These are phyloP conservation scores for Dioscorea dumetorum DNA, from an alignment of 106 monocot species.

Conservation along the genomic window DNA sequence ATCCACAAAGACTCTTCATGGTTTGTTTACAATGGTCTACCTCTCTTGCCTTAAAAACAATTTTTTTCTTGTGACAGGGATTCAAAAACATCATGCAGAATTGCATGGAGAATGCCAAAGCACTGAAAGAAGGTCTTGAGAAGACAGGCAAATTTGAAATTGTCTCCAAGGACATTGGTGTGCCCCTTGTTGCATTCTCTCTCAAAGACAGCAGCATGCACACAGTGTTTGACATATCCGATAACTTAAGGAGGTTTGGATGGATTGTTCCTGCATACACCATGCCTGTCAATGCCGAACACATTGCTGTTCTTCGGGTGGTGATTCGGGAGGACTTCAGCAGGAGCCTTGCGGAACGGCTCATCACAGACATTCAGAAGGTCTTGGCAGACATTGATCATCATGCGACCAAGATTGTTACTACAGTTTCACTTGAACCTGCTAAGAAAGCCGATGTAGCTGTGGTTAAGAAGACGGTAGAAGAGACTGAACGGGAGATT, in stretches of 20 bases:
- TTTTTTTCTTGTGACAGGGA: conserved; percentile 29
- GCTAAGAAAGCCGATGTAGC: not conserved
- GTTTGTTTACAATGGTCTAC: no score
- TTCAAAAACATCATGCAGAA: conserved; percentile 84
- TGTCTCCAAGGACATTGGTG: conserved; percentile 72
- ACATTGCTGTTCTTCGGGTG: conserved; percentile 63
- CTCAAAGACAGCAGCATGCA: conserved; percentile 52
- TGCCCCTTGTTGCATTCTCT: conserved; percentile 71
- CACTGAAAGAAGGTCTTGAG: conserved; percentile 46
- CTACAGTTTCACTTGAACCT: not conserved
- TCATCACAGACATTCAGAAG: conserved; percentile 42
- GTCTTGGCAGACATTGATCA: conserved; percentile 49
- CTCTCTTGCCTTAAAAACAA: no score
- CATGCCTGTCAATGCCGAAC: conserved; percentile 69
- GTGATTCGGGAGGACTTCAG: conserved; percentile 91
- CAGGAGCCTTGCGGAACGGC: conserved; percentile 64
- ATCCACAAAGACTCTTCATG: no score
- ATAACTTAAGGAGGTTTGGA: conserved; percentile 56
- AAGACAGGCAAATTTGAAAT: conserved; percentile 54
- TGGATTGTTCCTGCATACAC: conserved; percentile 96
- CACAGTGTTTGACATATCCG: conserved; percentile 63
- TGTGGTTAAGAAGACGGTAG: conserved; percentile 5
- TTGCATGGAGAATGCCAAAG: conserved; percentile 58
- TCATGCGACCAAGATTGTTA: conserved; percentile 1
- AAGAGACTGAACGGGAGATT: conserved; percentile 32